Evolutionary conservation across 108 stramenopile species (phyloP).

Genomic region (Nannochloropsis salina): DNA sequence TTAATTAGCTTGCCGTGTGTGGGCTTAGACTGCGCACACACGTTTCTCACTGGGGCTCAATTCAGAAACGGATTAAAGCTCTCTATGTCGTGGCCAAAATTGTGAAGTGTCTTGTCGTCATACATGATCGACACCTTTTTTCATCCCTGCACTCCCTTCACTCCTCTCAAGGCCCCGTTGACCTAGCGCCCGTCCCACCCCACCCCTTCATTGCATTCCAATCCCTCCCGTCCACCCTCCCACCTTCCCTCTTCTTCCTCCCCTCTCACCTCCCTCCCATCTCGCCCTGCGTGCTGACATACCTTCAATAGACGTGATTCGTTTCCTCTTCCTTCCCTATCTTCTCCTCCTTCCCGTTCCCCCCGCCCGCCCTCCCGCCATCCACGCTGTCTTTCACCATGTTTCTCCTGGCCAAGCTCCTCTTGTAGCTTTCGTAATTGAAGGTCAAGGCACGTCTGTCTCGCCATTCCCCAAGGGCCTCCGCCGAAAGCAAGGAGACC

Average conservation of each 20-base stretch:
- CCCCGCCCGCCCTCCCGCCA: not conserved
- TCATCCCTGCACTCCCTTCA: no score
- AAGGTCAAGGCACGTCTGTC: not conserved
- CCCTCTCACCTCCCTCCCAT: not conserved
- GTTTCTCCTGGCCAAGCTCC: not conserved
- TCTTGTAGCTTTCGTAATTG: not conserved
- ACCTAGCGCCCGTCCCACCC: no score
- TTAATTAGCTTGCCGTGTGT: no score
- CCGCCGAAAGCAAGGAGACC: not conserved
- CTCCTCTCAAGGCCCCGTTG: no score
- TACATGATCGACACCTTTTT: no score
- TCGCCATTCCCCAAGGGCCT: not conserved
- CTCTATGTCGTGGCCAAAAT: no score
- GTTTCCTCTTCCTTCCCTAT: not conserved
- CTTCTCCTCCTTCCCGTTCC: not conserved
- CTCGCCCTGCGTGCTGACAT: not conserved
- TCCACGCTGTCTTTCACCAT: not conserved
- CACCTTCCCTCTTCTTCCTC: not conserved
- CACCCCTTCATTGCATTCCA: no score
- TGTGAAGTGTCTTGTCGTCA: no score
- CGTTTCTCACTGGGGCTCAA: no score
- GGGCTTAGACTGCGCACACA: no score
- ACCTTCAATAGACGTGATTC: no score
- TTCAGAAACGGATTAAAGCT: no score
- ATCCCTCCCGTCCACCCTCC: not conserved